Evolutionary conservation across 2,329 filamentous ascomycete genomes (phyloP), one percentile per base, ranked within the genome.

Genomic region (Fonsecaea multimorphosa): DNA sequence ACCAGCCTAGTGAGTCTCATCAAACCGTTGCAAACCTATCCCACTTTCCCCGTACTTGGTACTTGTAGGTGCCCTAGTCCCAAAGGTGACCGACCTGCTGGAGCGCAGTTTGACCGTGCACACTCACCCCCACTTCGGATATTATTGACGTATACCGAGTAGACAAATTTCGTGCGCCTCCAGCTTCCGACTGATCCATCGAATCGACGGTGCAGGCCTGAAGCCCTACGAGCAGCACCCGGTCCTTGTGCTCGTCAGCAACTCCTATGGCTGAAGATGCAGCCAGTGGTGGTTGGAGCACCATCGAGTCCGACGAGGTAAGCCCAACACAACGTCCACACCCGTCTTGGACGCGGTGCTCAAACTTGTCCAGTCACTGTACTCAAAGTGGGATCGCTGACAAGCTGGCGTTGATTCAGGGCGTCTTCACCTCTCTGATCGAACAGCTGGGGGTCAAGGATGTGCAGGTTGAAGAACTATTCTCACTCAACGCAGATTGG

Each of bases 231-330:
- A 31, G 29, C 8, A 31, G 29, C 56, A 29, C 36, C 55, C 24
- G 34, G 16, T 27, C 34, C 31, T 58, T 52, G 19, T 34, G 29
- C 12, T 32, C 19, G 46, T 34, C 44, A 27, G 52, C 14, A 38
- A 19, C 12, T n/a, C 16, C 9, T 49, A 89, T 89, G 87, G 91
- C 90, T 80, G 91, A 89, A 27, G 79, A 81, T 61, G 73, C 66
- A 11, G 60, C 68, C 16, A 67, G 73, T 61, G 80, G 77, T 73
- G 93, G 94, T 70, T 98, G 94, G 94, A 97, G 96, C 79, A 98
- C 94, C 44, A 97, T 98, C 76, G 94, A 98, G 80, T 96, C 92
- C 70, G 94, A 98, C 83, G 94, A 94, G 78, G 93, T 96, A 86
- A 73, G 86, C 81, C 67, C 11, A 27, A 34, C 55, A n/a, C 22